A percentile compares a stretch with the other conserved stretches of the same genome.
Conservation (phyloP, 768 basidiomycete species). For the Tephrocybe rancida region DNA sequence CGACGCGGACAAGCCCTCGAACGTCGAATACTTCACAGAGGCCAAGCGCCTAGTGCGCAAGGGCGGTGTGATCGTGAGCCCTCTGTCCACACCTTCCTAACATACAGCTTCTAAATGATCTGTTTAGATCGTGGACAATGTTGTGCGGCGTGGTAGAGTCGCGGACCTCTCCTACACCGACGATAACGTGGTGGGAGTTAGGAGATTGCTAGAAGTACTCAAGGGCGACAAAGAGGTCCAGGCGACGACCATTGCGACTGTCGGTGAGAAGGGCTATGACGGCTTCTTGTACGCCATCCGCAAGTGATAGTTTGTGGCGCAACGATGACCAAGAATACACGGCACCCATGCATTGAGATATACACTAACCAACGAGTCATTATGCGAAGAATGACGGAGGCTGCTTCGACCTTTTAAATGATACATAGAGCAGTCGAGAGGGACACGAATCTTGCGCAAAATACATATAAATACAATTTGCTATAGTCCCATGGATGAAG, state of each 20-base stretch:
- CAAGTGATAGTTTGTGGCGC: constrained; percentile 23
- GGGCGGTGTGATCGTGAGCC: constrained; percentile 63
- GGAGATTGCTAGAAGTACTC: constrained; percentile 44
- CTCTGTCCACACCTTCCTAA: background rate
- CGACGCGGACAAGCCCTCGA: constrained; percentile 68
- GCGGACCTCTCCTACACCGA: constrained; percentile 40
- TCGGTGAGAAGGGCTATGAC: constrained; percentile 55
- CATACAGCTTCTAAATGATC: background rate
- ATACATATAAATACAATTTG: too few relatives aligned
- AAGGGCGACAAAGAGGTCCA: constrained; percentile 54
- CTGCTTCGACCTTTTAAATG: too few relatives aligned
- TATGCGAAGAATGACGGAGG: too few relatives aligned
- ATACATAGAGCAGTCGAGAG: too few relatives aligned
- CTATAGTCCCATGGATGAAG: too few relatives aligned
- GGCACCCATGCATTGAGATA: too few relatives aligned
- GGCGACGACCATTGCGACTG: constrained; percentile 50
- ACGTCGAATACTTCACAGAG: constrained; percentile 57
- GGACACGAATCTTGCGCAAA: too few relatives aligned
- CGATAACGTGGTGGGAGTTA: constrained; percentile 44
- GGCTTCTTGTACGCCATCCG: constrained; percentile 53
- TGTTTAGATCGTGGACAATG: constrained; percentile 62
- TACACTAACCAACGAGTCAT: too few relatives aligned
- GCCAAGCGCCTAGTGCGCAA: constrained; percentile 60
- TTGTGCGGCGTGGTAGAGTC: constrained; percentile 51
- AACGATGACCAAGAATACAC: background rate